These are phyloP conservation scores for Leptosphaerulina australis DNA, from an alignment of 2,329 filamentous ascomycete genomes.

Conservation along the genomic window DNA sequence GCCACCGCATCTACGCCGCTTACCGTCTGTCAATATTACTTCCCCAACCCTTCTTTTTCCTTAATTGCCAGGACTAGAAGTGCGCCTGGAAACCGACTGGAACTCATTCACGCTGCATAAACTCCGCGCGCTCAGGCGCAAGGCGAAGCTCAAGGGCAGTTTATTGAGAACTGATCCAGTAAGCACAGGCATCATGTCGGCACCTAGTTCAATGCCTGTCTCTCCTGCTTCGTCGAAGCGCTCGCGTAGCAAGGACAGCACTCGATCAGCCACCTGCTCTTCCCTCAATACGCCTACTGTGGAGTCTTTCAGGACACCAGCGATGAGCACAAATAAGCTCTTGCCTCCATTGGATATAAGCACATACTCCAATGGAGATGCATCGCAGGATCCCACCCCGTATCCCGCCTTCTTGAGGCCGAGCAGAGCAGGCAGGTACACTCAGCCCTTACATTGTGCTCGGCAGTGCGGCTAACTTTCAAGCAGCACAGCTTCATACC, in stretches of 20 bases:
- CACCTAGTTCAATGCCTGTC: slow-evolving; percentile 37
- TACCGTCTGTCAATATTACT: slow-evolving; percentile 26
- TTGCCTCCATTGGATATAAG: slow-evolving; percentile 31
- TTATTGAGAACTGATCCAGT: slow-evolving; percentile 27
- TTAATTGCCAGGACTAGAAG: slow-evolving; percentile 18
- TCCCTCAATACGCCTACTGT: slow-evolving; percentile 34
- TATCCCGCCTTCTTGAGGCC: slow-evolving; percentile 60
- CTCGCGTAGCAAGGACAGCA: slow-evolving; percentile 49
- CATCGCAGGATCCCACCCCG: slow-evolving; percentile 14
- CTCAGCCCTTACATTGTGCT: slow-evolving; percentile 36
- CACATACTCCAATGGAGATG: slow-evolving; percentile 16
- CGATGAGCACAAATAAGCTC: slow-evolving; percentile 43
- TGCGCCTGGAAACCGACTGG: slow-evolving; percentile 11
- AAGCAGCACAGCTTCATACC: slow-evolving; percentile 53
- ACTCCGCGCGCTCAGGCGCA: slow-evolving; percentile 49
- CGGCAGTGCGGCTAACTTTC: slow-evolving; percentile 19
- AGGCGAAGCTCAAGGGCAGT: slow-evolving; percentile 46
- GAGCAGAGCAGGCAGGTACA: slow-evolving; percentile 55
- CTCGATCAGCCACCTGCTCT: slow-evolving; percentile 37
- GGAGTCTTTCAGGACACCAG: slow-evolving; percentile 35
- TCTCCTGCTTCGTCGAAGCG: slow-evolving; percentile 49
- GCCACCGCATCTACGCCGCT: slow-evolving; percentile 20
- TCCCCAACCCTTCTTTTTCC: slow-evolving; percentile 28
- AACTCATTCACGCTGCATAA: slow-evolving; percentile 47
- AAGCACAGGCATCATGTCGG: slow-evolving; percentile 29